Evolutionary conservation across 1,139 yeast genomes (phyloP).

Genomic region (Geotrichum citri-aurantii): DNA sequence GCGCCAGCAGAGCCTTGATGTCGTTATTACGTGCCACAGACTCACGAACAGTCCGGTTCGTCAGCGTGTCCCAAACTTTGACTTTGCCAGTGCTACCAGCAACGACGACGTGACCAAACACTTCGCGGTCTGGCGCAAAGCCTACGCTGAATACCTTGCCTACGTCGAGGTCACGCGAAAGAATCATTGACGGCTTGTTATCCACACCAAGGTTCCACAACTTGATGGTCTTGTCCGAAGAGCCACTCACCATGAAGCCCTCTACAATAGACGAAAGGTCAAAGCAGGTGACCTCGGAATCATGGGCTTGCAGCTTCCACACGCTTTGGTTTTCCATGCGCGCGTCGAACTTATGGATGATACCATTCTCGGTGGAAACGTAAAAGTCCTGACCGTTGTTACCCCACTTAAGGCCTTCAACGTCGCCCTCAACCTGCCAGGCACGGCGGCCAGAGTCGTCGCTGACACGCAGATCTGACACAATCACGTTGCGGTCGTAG

Average conservation of each 20-base stretch:
- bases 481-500: conserved; percentile 73
- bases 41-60: conserved; percentile 71
- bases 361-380: conserved; percentile 92
- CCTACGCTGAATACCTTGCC: conserved; percentile 84
- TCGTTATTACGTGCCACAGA: conserved; percentile 52
- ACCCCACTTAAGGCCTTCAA: conserved; percentile 76
- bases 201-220: conserved; percentile 58
- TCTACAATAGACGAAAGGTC: conserved; percentile 62
- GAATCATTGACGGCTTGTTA: conserved; percentile 75
- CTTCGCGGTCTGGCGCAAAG: conserved; percentile 84
- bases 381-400: conserved; percentile 58
- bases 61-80: conserved; percentile 89
- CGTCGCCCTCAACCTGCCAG: conserved; percentile 66
- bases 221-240: conserved; percentile 80
- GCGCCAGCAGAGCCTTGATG: conserved; percentile 50
- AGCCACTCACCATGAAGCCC: conserved; percentile 78
- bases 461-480: conserved; percentile 75
- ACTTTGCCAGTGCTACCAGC: conserved; percentile 86
- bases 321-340: conserved; percentile 60
- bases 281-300: conserved; percentile 82
- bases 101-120: conserved; percentile 73
- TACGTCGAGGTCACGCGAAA: conserved; percentile 87
- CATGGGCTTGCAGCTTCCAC: conserved; percentile 98
- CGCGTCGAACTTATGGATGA: conserved; percentile 82
- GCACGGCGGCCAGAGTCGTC: conserved; percentile 57